Evolutionary conservation across 1,139 yeast genomes (phyloP).

Genomic region (Blastobotrys buckinghamii): DNA sequence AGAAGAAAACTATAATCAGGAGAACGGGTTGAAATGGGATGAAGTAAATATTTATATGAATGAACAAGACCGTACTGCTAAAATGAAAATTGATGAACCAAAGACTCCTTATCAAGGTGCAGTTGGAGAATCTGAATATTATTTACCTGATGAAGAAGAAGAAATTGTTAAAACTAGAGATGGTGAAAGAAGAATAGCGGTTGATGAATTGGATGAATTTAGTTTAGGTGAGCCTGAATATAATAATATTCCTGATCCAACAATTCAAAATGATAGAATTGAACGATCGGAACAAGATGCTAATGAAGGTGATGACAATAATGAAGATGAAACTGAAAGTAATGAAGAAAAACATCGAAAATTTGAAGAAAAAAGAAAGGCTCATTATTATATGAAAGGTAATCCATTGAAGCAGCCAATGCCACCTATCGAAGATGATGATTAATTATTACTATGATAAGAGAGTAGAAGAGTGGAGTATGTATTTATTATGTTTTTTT

Average conservation of each 20-base stretch:
- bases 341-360: conserved; percentile 56
- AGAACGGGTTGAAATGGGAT: conserved; percentile 49
- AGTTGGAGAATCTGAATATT: conserved; percentile 81
- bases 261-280: conserved; percentile 27
- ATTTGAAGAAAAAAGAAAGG: conserved; percentile 71
- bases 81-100: conserved; percentile 90
- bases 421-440: conserved; percentile 27
- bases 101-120: conserved; percentile 97
- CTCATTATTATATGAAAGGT: conserved; percentile 71
- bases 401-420: conserved; percentile 33
- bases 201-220: conserved; percentile 41
- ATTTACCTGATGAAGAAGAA: conserved; percentile 64
- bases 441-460: conserved; percentile 12
- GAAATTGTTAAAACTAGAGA: conserved; percentile 39
- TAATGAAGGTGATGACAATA: conserved; percentile 37
- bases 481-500: not conserved
- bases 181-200: conserved; percentile 24
- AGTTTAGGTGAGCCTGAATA: conserved; percentile 48
- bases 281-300: conserved; percentile 31
- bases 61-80: conserved; percentile 65
- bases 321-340: conserved; percentile 36
- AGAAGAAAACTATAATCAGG: conserved; percentile 12
- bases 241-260: conserved; percentile 17
- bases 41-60: conserved; percentile 60
- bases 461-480: not conserved